Percentiles rank a stretch among this genome's conserved stretches.
phyloP scores from a whole-genome alignment of 2,329 filamentous ascomycete genomes.

The Eutypa lata region DNA sequence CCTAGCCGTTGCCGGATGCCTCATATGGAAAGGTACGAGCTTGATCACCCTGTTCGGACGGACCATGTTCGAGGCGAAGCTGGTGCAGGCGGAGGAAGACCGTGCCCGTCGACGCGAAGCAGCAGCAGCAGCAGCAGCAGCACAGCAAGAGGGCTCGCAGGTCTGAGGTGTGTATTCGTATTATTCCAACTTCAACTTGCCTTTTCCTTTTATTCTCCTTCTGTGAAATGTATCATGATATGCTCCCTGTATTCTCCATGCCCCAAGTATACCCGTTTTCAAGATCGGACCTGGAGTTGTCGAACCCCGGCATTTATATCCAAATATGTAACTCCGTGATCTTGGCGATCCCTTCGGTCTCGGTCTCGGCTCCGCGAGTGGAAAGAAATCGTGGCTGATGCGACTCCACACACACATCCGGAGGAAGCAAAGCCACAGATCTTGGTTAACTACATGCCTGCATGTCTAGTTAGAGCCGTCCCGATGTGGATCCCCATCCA shows the following conservation, averaged over 20 bases:
- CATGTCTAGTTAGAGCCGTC: no score
- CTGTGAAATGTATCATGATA: neutral
- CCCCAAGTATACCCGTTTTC: no score
- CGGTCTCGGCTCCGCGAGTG: neutral
- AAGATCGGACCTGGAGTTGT: no score
- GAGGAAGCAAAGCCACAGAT: neutral
- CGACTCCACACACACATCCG: neutral
- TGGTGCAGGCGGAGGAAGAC: slow-evolving; percentile 10
- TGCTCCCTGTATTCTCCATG: no score
- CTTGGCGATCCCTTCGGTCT: neutral
- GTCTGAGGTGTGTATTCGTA: slow-evolving; percentile 9
- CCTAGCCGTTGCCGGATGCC: slow-evolving; percentile 12
- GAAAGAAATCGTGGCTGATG: neutral
- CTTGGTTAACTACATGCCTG: no score
- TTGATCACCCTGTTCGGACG: slow-evolving; percentile 20
- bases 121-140: neutral
- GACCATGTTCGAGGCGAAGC: slow-evolving; percentile 18
- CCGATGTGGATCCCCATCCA: neutral
- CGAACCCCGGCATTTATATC: neutral
- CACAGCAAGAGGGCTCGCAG: neutral
- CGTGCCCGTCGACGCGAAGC: no score
- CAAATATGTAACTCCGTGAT: neutral
- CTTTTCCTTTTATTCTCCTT: neutral
- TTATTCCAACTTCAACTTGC: no score
- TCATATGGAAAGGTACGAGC: slow-evolving; percentile 20